Base-by-base conservation (phyloP, 2,329 filamentous ascomycete species). In the Salinomyces thailandicus region DNA sequence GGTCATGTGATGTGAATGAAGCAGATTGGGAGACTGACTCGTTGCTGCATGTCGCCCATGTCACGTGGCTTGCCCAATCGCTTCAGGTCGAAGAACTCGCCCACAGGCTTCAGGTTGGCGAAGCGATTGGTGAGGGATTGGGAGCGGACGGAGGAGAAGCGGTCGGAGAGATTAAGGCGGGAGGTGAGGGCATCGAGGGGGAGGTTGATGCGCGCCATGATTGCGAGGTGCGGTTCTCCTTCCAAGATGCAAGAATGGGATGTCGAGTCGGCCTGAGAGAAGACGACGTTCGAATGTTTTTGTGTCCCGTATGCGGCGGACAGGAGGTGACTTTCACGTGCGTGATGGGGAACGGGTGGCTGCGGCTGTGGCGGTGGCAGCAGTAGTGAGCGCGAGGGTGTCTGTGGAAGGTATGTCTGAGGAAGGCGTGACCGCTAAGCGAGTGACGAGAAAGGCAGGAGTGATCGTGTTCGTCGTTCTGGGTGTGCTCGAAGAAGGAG, bases 51-150 rank as follows among this genome's bases (percentile, higher is more conserved):
- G 63, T 95, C 87, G 48, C 69, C 69, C 55, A 96, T 95, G 68
- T 93, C 93, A 58, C 75, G 76, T 18, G 91, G 91, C 69, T 96
- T 98, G 49, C 85, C 93, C 38, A 98, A 55, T 51, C 87, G 85
- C 77, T 95, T 95, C 67, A 96, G 64, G 64, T 96, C 87, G 62
- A 95, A 73, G 67, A 98, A 98, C 66, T 98, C 91, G 60, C 80
- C 79, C 51, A 96, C 63, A 43, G 91, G 89, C 43, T 80, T 82
- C 57, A 98, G 73, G 66, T 95, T 96, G 62, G 87, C 79, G 64
- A 96, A 96, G 48, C 91, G 81, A 47, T 79, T 75, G 41, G 75
- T 75, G 43, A 96, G 61, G 20, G 84, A 82, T 50, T 86, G 84
- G 42, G 78, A 77, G 58, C 85, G 80, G 47, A 95, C 71, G 58